Conservation (phyloP, 2,329 filamentous ascomycete species). For the Xylaria sp. region DNA sequence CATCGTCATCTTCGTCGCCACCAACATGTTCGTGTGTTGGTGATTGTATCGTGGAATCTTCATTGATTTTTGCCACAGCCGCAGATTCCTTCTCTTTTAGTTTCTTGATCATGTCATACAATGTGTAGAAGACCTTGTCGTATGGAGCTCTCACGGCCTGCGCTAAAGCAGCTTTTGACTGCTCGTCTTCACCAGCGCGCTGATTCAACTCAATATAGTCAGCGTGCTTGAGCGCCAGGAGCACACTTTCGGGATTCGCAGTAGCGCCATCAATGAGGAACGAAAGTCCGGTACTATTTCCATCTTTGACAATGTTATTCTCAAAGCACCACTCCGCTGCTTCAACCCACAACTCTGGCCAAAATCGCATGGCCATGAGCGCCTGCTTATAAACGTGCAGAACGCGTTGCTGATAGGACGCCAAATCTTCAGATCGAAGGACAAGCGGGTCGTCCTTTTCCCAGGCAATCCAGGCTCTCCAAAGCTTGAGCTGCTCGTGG, state of each 20-base stretch:
- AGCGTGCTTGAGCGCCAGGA: constrained; percentile 88
- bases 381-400: constrained; percentile 94
- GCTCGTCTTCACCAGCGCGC: constrained; percentile 79
- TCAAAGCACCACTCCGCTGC: constrained; percentile 92
- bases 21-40: constrained; percentile 45
- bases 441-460: constrained; percentile 94
- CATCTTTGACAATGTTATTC: constrained; percentile 71
- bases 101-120: constrained; percentile 88
- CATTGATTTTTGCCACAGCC: constrained; percentile 67
- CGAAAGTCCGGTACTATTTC: constrained; percentile 71
- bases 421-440: constrained; percentile 81
- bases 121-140: constrained; percentile 81
- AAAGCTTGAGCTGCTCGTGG: constrained; percentile 83
- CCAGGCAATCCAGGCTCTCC: constrained; percentile 95
- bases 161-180: constrained; percentile 78
- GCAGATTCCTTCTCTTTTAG: constrained; percentile 71
- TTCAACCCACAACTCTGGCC: constrained; percentile 96
- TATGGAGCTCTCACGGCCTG: constrained; percentile 84
- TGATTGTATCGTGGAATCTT: constrained; percentile 53
- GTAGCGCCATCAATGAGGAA: constrained; percentile 84
- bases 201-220: constrained; percentile 86
- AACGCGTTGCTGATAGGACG: constrained; percentile 80
- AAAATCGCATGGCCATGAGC: constrained; percentile 91
- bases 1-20: constrained; percentile 62
- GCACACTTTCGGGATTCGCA: constrained; percentile 92